Base-by-base conservation (phyloP, 73 alveolate species). In the Tetrahymena borealis region DNA sequence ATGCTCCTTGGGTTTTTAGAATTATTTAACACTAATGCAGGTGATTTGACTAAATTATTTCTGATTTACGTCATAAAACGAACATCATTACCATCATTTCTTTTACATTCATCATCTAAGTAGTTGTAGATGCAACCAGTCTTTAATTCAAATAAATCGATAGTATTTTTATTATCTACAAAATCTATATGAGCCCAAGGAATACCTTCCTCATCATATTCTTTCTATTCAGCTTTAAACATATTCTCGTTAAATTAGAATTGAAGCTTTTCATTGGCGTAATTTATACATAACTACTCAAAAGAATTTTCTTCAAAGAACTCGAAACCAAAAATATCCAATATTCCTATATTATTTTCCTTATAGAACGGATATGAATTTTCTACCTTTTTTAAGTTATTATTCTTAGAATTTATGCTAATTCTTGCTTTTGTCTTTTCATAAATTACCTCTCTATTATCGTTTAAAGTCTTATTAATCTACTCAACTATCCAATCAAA, bases 271-370 rank as follows among this genome's bases (percentile, higher is more conserved):
- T 99, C 99, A 96, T 99, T 99, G 78, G 99, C 99, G 90, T 96
- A 99, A 96, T 99, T 99, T 79, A 99, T 99, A 94, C 99, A 98
- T 78, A 99, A 97, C 95, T 99, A 98, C 91, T 99, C 99, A 78
- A 98, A 98, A 28, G 99, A 97, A 93, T 98, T 98, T 33, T 95
- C 95, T 91, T 98, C 98, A 94, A 99, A 99, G 91, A 96, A 97
- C 94, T 99, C 99, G 93, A 99, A 99, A 16, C 99, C 99, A 94
- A 98, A 99, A 60, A 99, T 99, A 96, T 99, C 99, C 79, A 98
- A 93, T 32, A 98, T 79, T 3, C 99, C 99, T n/a, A 98, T 96
- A 90, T 95, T 90, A 43, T 96, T 95, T 28, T 90, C 90, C 20
- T 91, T 91, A 15, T 79, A 60, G 28, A 60, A 60, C 1, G 85